Evolutionary conservation across 345 rosid genomes (phyloP).

Genomic region (sweet orange (Citrus sinensis)): DNA sequence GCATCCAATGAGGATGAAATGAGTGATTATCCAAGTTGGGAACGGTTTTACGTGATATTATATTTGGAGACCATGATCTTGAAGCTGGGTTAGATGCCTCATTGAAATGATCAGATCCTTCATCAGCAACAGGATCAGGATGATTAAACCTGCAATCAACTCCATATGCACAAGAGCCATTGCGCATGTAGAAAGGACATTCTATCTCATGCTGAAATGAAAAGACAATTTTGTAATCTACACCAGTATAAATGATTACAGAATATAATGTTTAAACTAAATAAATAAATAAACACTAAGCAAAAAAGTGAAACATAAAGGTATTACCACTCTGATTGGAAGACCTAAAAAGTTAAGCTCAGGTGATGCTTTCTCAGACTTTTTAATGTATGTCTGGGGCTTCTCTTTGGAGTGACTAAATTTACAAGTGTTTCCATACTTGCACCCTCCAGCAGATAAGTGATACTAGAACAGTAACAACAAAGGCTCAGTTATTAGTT

Average conservation of each 20-base stretch:
- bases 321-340: conserved; percentile 36
- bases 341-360: conserved; percentile 45
- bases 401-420: conserved; percentile 33
- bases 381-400: conserved; percentile 6
- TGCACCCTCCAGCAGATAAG: conserved; percentile 49
- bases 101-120: conserved; percentile 25
- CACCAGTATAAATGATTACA: background rate
- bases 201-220: conserved; percentile 44
- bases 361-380: conserved; percentile 14
- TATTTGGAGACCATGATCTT: conserved; percentile 4
- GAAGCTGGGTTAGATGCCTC: background rate
- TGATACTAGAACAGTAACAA: conserved; percentile 30
- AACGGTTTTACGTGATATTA: background rate
- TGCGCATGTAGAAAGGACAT: conserved; percentile 52
- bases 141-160: conserved; percentile 48
- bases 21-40: conserved; percentile 12
- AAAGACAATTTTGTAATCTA: background rate
- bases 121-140: conserved; percentile 50
- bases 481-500: background rate
- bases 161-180: conserved; percentile 57
- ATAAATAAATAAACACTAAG: background rate
- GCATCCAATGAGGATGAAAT: background rate
- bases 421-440: conserved; percentile 45
- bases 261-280: background rate
- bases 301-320: background rate